Base-by-base conservation (phyloP, 768 basidiomycete species). In the Postia placenta region DNA sequence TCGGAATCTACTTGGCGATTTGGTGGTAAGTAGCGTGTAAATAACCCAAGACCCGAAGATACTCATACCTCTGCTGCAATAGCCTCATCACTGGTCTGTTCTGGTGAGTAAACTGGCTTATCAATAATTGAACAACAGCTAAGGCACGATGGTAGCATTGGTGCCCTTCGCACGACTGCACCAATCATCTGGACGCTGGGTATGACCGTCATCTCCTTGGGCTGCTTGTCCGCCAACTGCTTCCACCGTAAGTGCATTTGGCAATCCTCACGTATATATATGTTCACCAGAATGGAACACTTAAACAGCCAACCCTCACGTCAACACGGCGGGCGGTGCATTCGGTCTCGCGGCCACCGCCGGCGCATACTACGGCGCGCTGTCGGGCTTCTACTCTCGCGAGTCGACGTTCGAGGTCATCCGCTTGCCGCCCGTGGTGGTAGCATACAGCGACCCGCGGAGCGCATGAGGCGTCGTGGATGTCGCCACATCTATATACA, bases 331-430 rank as follows among this genome's bases (percentile, higher is more conserved):
- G 14, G 46, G 46, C 12, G 46, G 46, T 25, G 46, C 46, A 11
- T 47, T 47, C 23, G 46, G 46, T n/a, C 35, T 47, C 17, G 46
- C 46, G 14, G 46, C 46, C 5, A 38, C 46, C 2, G 35, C 36
- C n/a, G 46, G 46, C 11, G 46, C 46, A 3, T 47, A 47, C 46
- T 47, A 47, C 37, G 46, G 46, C 5, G 46, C 46, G 3, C 46
- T 47, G 5, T 39, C 46, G 3, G 46, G 46, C 20, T 47, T 47
- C 37, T 47, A 47, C 46, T 19, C 46, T 23, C 35, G 36, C 5
- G 36, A 17, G 15, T 47, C 46, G n/a, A 47, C 46, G 15, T 39
- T 47, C 19, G 37, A 47, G 46, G n/a, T 37, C 7, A 39, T 47
- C 37, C 36, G 36, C 24, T 6, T 47, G 5, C 46, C 46, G 35